phyloP scores from a whole-genome alignment of 768 basidiomycete genomes.

The Podaxis mareebaensis region DNA sequence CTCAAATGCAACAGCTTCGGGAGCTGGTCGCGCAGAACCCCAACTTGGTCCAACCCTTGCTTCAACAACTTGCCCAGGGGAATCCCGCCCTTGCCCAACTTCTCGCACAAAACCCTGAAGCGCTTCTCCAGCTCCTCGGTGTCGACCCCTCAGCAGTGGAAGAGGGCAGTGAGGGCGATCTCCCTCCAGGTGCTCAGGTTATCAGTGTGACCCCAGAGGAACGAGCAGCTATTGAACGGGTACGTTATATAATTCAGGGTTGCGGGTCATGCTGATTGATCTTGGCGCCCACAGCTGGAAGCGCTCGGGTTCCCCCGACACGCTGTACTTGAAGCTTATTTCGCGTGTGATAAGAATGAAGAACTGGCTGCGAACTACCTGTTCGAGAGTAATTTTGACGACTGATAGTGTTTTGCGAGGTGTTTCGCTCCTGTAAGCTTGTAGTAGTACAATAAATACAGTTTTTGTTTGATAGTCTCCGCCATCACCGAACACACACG shows the following conservation, averaged over 20 bases:
- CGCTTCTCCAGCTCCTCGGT: slow-evolving; percentile 64
- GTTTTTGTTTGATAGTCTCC: not conserved
- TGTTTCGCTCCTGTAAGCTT: not conserved
- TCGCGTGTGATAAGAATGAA: slow-evolving; percentile 96
- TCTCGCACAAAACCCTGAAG: slow-evolving; percentile 72
- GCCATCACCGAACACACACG: slow-evolving; percentile 15
- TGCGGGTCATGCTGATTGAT: not conserved
- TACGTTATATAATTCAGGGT: slow-evolving; percentile 41
- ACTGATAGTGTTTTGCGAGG: slow-evolving; percentile 4
- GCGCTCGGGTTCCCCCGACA: slow-evolving; percentile 86
- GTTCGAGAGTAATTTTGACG: slow-evolving; percentile 70
- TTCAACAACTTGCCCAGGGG: slow-evolving; percentile 72
- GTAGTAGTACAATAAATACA: slow-evolving; percentile 10
- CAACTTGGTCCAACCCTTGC: slow-evolving; percentile 67
- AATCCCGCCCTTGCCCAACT: slow-evolving; percentile 78
- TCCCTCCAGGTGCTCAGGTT: slow-evolving; percentile 57
- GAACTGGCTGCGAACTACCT: slow-evolving; percentile 94
- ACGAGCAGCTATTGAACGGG: slow-evolving; percentile 83
- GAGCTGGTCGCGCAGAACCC: slow-evolving; percentile 78
- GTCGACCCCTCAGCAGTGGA: slow-evolving; percentile 37
- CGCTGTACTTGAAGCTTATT: slow-evolving; percentile 84
- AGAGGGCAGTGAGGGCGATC: slow-evolving; percentile 41
- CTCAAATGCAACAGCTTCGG: slow-evolving; percentile 73
- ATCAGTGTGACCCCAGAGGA: slow-evolving; percentile 87
- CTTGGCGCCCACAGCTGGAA: slow-evolving; percentile 59